Evolutionary conservation across 371 early-diverging fungal species (phyloP).

Genomic region (Thermomucor indicae-seudaticae): DNA sequence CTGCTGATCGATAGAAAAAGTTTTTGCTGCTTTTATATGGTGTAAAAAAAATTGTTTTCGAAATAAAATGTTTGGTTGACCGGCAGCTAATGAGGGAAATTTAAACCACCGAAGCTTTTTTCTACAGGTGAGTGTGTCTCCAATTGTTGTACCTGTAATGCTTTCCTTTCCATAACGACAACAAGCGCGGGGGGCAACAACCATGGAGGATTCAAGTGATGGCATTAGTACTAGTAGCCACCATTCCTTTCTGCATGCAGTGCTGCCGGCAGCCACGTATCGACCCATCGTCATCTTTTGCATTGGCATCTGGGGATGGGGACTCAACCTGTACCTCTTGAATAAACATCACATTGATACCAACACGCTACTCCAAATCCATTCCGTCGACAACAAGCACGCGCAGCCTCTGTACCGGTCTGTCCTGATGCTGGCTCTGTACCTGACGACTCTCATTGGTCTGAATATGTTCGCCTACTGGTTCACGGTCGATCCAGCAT

Average conservation of each 20-base stretch:
- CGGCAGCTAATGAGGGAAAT: too few species aligned
- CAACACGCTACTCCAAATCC: slow-evolving; percentile 47
- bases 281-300: slow-evolving; percentile 66
- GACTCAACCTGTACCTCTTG: slow-evolving; percentile 65
- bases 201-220: neutral
- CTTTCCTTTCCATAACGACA: too few species aligned
- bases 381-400: slow-evolving; percentile 35
- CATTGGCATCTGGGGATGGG: slow-evolving; percentile 80
- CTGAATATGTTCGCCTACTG: slow-evolving; percentile 32
- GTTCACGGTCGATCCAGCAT: slow-evolving; percentile 2
- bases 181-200: slow-evolving; percentile 2
- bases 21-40: too few species aligned
- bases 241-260: slow-evolving; percentile 1
- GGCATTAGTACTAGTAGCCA: neutral
- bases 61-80: too few species aligned
- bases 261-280: slow-evolving; percentile 36
- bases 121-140: too few species aligned
- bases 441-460: slow-evolving; percentile 26
- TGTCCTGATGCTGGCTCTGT: slow-evolving; percentile 44
- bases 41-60: too few species aligned
- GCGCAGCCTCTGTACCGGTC: slow-evolving; percentile 21
- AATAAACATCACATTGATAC: slow-evolving; percentile 57
- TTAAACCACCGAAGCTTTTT: too few species aligned
- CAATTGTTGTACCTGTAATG: too few species aligned
- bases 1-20: too few species aligned